Evolutionary conservation across 176 grass and related monocot species (phyloP), one percentile per base, ranked within the genome.

Genomic region (Bromus sterilis): DNA sequence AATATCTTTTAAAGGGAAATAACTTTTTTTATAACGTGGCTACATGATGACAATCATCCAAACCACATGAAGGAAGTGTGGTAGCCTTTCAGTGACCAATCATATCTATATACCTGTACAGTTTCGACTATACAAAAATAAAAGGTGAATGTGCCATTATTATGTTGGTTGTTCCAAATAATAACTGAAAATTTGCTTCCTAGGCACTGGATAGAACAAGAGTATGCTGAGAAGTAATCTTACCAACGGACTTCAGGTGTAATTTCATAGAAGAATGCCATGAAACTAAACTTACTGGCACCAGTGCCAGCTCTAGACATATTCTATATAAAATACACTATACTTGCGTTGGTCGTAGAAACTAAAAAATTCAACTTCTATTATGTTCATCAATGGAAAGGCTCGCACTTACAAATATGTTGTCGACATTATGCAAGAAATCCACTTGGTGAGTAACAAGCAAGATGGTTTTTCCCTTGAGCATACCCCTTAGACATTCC

Each of bases 361-460:
- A 42, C 6, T 24, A 70, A 68, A 4, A 69, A 66, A 0, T 70
- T 70, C 36, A 42, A 14, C 4, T 39, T 24, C 7, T 26, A 4
- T 23, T 71, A 26, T 28, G 34, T 39, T 67, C 21, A 67, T 11
- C 3, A 71, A 56, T 0, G 3, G 12, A 70, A 11, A 28, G 24
- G 10, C 3, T 29, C 7, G 4, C 15, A 78, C 73, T 89, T 87
- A 94, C 92, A 32, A 91, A 86, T 86, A 94, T 94, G 5, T 46
- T 85, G 63, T 94, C 89, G 31, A 88, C 89, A 43, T 94, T 91
- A 77, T 89, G 89, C 89, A 94, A 79, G 86, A 91, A 94, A 80
- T 94, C 92, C 46, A 94, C 86, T 91, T 94, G 89, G 83, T 94
- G 92, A 46, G 89, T 94, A 51, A 94, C 92, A 81, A 94, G 92